Base-by-base conservation (phyloP, 805 yeast genomes). In the Pichia gijzeniarum region DNA sequence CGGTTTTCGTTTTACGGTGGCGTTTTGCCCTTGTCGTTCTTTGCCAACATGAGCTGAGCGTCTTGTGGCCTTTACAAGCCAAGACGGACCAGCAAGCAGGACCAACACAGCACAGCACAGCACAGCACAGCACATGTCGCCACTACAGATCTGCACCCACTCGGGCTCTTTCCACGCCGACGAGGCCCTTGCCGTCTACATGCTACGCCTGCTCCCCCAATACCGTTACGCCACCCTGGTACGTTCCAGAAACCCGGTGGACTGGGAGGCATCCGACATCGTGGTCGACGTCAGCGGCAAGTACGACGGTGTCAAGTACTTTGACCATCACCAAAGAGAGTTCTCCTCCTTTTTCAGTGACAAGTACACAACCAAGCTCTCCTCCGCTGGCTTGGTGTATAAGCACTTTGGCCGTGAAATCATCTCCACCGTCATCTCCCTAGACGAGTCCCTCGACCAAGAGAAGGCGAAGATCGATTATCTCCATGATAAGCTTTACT, bases 91-190 rank as follows among this genome's bases (percentile, higher is more conserved):
- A n/a, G n/a, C n/a, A n/a, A n/a, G n/a, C n/a, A n/a, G 10, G 28
- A 25, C 9, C 28, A 25, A 25, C 10, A 6, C 28, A 25, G 28
- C 28, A n/a, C n/a, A 25, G 28, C 28, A 25, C 28, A 25, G 28
- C 28, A 25, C 28, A 25, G 28, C 28, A 25, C 28, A 25, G 28
- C 28, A 2, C 41, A 48, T 25, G 28, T 25, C 28, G 31, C 48
- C n/a, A 10, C 39, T 79, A 48, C 79, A 77, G 58, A 85, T 90
- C 47, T 91, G 96, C 60, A 90, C 96, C 12, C 95, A 85, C 58
- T 83, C 90, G 40, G 99, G 99, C 7, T 76, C 89, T 0, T 93
- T 93, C 73, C 99, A 93, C 61, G 98, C 98, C 10, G 99, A 93
- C 64, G 99, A 93, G 64, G 81, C 95, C 10, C 73, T 93, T 42